These are phyloP conservation scores for Paradendryphiella salina DNA, from an alignment of 2,329 filamentous ascomycete species.

Conservation along the genomic window DNA sequence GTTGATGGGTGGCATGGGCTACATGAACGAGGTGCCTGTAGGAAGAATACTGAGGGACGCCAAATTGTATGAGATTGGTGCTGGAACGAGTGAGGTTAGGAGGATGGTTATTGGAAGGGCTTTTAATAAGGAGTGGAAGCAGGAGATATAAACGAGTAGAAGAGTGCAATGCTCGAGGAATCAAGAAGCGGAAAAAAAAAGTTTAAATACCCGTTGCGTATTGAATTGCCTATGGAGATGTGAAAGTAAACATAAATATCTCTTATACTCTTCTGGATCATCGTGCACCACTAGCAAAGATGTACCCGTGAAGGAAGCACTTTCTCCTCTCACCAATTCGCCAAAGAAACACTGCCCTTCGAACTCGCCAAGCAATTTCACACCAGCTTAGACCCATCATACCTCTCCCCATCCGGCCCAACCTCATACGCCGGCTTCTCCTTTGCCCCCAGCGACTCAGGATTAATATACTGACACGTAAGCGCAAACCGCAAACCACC, in stretches of 20 bases:
- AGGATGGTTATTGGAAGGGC: slow-evolving; percentile 91
- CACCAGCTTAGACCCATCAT: slow-evolving; percentile 39
- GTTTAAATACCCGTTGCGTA: slow-evolving; percentile 1
- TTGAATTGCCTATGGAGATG: neutral
- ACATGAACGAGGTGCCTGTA: slow-evolving; percentile 91
- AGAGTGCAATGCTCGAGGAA: neutral
- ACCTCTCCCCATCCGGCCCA: slow-evolving; percentile 38
- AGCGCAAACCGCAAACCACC: slow-evolving; percentile 61
- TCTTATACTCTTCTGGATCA: too few relatives aligned
- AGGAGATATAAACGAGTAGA: slow-evolving; percentile 19
- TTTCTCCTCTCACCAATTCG: too few relatives aligned
- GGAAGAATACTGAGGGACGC: slow-evolving; percentile 79
- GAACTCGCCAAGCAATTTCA: neutral
- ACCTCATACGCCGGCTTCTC: slow-evolving; percentile 49
- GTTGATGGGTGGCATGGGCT: slow-evolving; percentile 91
- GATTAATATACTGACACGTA: slow-evolving; percentile 59
- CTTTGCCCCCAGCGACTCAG: slow-evolving; percentile 47
- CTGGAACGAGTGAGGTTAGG: slow-evolving; percentile 90
- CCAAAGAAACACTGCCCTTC: neutral
- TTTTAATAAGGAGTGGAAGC: slow-evolving; percentile 80
- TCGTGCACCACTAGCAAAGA: too few relatives aligned
- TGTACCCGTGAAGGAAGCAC: too few relatives aligned
- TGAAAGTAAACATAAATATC: too few relatives aligned
- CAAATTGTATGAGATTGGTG: slow-evolving; percentile 93
- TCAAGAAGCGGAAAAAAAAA: too few relatives aligned